Evolutionary conservation across 306 rosid species (phyloP).

Genomic region (Amphicarpaea edgeworthii): DNA sequence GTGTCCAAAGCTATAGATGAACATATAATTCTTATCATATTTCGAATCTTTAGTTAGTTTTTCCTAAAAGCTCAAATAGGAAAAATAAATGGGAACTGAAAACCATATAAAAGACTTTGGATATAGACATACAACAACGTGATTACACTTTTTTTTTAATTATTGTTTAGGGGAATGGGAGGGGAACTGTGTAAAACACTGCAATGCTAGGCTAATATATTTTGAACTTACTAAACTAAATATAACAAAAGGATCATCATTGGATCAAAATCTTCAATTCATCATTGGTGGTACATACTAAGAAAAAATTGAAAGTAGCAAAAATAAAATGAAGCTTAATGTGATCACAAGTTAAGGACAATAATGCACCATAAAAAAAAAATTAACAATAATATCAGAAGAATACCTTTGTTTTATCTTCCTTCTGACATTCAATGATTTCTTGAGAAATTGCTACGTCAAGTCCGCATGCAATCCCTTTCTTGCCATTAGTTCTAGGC

Average conservation of each 20-base stretch:
- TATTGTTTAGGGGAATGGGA: neutral
- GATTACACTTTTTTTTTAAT: neutral
- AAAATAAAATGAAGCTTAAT: constrained; percentile 15
- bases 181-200: neutral
- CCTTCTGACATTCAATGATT: constrained; percentile 45
- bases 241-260: constrained; percentile 19
- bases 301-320: neutral
- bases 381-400: constrained; percentile 28
- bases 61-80: neutral
- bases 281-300: neutral
- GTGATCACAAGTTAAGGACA: neutral
- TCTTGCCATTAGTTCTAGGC: constrained; percentile 11
- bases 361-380: constrained; percentile 24
- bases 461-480: constrained; percentile 32
- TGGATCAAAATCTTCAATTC: constrained; percentile 23
- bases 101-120: neutral
- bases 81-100: constrained; percentile 11
- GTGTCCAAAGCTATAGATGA: constrained; percentile 13
- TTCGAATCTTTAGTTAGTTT: constrained; percentile 2
- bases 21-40: constrained; percentile 7
- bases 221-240: constrained; percentile 19
- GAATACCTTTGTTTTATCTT: constrained; percentile 68
- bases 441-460: constrained; percentile 40
- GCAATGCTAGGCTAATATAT: constrained; percentile 5
- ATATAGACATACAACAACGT: constrained; percentile 14